Evolutionary conservation across 768 basidiomycete species (phyloP).

Genomic region (Mycena albidolilacea): DNA sequence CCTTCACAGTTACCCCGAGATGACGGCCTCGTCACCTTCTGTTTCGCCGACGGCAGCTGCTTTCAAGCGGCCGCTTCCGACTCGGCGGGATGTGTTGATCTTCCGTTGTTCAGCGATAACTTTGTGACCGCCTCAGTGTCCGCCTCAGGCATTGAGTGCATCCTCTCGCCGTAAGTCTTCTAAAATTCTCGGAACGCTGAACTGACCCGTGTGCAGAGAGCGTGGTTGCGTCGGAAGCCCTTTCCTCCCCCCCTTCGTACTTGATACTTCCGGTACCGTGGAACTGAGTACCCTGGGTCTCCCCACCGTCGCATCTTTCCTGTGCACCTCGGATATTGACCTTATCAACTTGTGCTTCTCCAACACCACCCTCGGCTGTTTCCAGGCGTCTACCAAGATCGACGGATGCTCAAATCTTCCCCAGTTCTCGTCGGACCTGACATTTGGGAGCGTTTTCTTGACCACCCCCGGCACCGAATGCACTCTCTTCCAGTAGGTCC

Average conservation of each 20-base stretch:
- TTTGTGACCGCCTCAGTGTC: conserved; percentile 21
- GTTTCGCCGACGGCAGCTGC: conserved; percentile 23
- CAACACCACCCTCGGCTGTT: conserved; percentile 11
- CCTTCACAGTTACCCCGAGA: conserved; percentile 12
- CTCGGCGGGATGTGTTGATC: conserved; percentile 28
- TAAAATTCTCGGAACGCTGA: neutral
- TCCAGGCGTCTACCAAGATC: conserved; percentile 28
- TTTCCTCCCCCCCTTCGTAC: neutral
- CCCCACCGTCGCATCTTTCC: conserved; percentile 30
- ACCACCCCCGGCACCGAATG: conserved; percentile 30
- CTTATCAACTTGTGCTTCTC: conserved; percentile 30
- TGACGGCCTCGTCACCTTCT: conserved; percentile 32
- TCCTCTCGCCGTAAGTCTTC: conserved; percentile 30
- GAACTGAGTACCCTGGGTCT: conserved; percentile 31
- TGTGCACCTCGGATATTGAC: conserved; percentile 33
- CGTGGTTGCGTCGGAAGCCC: conserved; percentile 21
- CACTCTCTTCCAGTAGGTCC: conserved; percentile 32
- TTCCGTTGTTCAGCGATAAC: conserved; percentile 32
- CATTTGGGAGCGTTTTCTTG: conserved; percentile 12
- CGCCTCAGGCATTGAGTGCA: conserved; percentile 34
- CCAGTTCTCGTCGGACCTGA: conserved; percentile 6
- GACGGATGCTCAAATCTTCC: conserved; percentile 25
- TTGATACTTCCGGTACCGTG: conserved; percentile 26
- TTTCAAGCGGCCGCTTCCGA: conserved; percentile 27
- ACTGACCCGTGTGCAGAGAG: conserved; percentile 11